Conservation (phyloP, 495 filamentous ascomycete species). For the Daldinia vernicosa region DNA sequence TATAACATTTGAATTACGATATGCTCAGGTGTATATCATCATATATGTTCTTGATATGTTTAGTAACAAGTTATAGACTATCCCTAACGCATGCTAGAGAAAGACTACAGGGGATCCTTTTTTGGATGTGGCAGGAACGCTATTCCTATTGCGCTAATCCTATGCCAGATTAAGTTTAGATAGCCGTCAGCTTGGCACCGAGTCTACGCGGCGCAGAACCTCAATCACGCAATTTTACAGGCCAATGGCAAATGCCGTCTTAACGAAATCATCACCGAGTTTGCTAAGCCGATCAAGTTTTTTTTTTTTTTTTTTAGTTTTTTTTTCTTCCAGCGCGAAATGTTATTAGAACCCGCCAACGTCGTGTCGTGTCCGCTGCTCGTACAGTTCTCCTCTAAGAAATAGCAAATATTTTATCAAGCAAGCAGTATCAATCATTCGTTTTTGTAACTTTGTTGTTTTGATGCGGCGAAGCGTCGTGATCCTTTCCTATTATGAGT, state of each 20-base stretch:
- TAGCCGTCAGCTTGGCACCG: constrained; percentile 18
- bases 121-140: neutral
- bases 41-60: neutral
- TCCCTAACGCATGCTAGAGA: neutral
- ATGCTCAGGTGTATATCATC: neutral
- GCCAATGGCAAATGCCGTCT: constrained; percentile 1
- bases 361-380: neutral
- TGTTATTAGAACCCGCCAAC: neutral
- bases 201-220: neutral
- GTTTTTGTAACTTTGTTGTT: neutral
- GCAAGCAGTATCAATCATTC: neutral
- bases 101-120: neutral
- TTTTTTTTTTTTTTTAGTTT: neutral
- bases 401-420: neutral
- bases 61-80: neutral
- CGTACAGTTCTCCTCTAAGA: neutral
- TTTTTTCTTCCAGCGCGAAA: neutral
- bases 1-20: neutral
- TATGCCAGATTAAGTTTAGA: constrained; percentile 24
- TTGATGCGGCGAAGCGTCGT: neutral
- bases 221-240: constrained; percentile 37
- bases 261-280: constrained; percentile 18
- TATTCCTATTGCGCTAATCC: constrained; percentile 1
- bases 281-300: constrained; percentile 5
- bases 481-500: constrained; percentile 13